These are phyloP conservation scores for Dictyostelium firmibasis DNA, from an alignment of 78 protist genomes.

Conservation along the genomic window DNA sequence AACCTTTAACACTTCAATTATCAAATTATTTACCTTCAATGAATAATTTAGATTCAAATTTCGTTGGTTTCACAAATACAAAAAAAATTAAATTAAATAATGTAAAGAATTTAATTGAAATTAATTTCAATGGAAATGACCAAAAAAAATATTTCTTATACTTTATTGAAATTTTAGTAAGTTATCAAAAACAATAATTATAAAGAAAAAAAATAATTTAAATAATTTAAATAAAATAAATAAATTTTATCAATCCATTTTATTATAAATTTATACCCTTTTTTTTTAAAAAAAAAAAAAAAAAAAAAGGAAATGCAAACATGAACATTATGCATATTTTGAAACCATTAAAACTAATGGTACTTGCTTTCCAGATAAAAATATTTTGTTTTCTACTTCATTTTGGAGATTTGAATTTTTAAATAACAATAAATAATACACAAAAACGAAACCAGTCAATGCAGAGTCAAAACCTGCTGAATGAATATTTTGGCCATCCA, in stretches of 20 bases:
- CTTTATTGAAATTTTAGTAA: not conserved
- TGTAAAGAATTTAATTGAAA: not conserved
- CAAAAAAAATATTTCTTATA: not conserved
- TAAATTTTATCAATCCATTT: too few relatives aligned
- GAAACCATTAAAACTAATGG: constrained; percentile 30
- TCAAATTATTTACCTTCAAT: not conserved
- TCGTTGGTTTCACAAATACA: not conserved
- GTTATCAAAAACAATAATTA: not conserved
- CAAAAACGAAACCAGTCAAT: constrained; percentile 68
- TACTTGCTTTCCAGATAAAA: constrained; percentile 25
- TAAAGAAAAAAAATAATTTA: not conserved
- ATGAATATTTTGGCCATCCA: constrained; percentile 10
- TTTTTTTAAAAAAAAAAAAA: too few relatives aligned
- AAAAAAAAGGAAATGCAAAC: too few relatives aligned
- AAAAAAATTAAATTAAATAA: not conserved
- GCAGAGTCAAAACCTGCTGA: constrained; percentile 71
- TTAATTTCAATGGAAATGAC: not conserved
- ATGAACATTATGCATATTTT: constrained; percentile 41
- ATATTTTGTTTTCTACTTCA: constrained; percentile 11
- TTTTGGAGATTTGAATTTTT: not conserved
- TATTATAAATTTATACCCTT: too few relatives aligned
- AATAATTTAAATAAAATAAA: too few relatives aligned
- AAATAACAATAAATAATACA: not conserved
- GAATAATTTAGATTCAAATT: not conserved
- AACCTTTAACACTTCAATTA: not conserved